Conservation (phyloP, 768 basidiomycete genomes). For the Mycena rebaudengoi region DNA sequence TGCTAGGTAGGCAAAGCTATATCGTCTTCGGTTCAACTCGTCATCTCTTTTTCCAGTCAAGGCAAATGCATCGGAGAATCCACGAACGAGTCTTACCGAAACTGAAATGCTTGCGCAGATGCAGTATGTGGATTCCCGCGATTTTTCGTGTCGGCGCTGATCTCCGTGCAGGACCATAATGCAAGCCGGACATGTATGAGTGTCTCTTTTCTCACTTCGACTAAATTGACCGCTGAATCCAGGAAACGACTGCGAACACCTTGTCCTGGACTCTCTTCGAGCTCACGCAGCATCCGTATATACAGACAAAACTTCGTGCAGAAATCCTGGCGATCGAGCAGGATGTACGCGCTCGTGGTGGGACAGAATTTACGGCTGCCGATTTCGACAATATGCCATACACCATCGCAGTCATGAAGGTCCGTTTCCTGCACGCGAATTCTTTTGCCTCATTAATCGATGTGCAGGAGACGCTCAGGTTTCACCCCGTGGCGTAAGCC, state of each 20-base stretch:
- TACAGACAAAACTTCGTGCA: constrained; percentile 67
- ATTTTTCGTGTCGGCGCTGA: neutral
- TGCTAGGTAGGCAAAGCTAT: constrained; percentile 53
- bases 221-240: constrained; percentile 35
- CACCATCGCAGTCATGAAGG: constrained; percentile 58
- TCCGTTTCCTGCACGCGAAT: constrained; percentile 14
- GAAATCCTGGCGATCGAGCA: constrained; percentile 59
- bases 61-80: constrained; percentile 29
- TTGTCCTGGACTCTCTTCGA: constrained; percentile 71
- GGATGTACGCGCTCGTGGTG: constrained; percentile 45
- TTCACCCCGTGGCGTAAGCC: constrained; percentile 57
- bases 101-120: constrained; percentile 45
- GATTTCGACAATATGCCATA: constrained; percentile 63
- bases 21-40: neutral
- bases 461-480: constrained; percentile 57
- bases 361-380: constrained; percentile 49
- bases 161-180: constrained; percentile 8
- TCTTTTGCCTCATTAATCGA: neutral
- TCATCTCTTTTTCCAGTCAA: constrained; percentile 24
- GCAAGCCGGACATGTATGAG: constrained; percentile 8
- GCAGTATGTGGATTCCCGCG: constrained; percentile 32
- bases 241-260: constrained; percentile 70
- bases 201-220: neutral
- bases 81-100: constrained; percentile 26
- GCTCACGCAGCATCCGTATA: constrained; percentile 63